Conservation (phyloP, 2,329 filamentous ascomycete species). For the Zymoseptoria ardabiliae region DNA sequence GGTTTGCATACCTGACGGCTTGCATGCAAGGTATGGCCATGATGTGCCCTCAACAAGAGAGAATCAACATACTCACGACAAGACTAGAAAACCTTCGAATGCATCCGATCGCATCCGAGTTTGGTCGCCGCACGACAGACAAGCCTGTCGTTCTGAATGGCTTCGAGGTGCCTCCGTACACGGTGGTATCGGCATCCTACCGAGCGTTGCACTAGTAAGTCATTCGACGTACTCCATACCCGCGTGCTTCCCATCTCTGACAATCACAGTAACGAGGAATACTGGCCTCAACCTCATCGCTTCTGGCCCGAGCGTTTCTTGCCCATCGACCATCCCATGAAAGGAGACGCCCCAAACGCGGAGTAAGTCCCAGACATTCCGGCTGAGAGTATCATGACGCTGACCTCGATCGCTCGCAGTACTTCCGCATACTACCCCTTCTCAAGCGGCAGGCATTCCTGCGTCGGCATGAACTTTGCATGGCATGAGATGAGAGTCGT, state of each 20-base stretch:
- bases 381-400: neutral
- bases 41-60: neutral
- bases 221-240: no score
- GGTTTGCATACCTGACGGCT: constrained; percentile 3
- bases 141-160: neutral
- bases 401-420: neutral
- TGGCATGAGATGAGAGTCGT: constrained; percentile 7
- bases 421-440: constrained; percentile 7
- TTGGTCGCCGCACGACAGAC: constrained; percentile 2
- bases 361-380: neutral
- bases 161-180: constrained; percentile 4
- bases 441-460: constrained; percentile 5
- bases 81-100: constrained; percentile 6
- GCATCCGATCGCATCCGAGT: constrained; percentile 7
- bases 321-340: constrained; percentile 3
- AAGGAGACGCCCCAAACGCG: constrained; percentile 1
- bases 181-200: constrained; percentile 10
- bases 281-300: constrained; percentile 6
- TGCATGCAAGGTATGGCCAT: constrained; percentile 1
- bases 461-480: constrained; percentile 6
- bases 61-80: neutral
- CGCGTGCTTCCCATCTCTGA: neutral
- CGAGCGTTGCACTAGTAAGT: neutral
- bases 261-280: constrained; percentile 2
- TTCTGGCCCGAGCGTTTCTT: constrained; percentile 9